Percentiles rank a stretch among this genome's conserved stretches.
These are phyloP conservation scores for Extremus antarcticus DNA, from an alignment of 495 filamentous ascomycete genomes.

Conservation along the genomic window DNA sequence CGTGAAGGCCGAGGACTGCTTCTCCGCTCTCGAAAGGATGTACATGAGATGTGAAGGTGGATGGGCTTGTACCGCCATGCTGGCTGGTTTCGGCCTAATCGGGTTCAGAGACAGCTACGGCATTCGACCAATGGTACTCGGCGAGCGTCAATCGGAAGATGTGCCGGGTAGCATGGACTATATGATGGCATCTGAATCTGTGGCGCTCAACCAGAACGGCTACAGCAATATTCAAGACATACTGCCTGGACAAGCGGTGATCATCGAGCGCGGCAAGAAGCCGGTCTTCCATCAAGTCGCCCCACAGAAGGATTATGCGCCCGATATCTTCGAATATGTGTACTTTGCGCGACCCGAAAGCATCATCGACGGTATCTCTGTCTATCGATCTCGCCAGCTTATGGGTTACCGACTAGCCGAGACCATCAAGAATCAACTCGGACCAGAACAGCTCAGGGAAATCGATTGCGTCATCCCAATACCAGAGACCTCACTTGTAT, in stretches of 20 bases:
- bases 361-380: conserved; percentile 85
- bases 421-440: conserved; percentile 62
- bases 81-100: conserved; percentile 80
- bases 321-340: conserved; percentile 90
- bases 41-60: conserved; percentile 72
- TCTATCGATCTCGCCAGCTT: conserved; percentile 76
- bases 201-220: conserved; percentile 78
- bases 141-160: conserved; percentile 44
- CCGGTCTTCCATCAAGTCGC: conserved; percentile 72
- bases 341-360: conserved; percentile 85
- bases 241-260: conserved; percentile 82
- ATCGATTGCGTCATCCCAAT: conserved; percentile 91
- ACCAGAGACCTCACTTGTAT: conserved; percentile 76
- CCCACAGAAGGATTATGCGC: conserved; percentile 60
- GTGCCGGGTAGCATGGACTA: conserved; percentile 68
- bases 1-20: conserved; percentile 85
- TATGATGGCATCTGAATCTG: conserved; percentile 95
- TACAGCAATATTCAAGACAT: conserved; percentile 77
- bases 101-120: conserved; percentile 85
- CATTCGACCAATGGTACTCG: conserved; percentile 81
- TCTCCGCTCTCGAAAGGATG: conserved; percentile 61
- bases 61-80: conserved; percentile 83
- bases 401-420: conserved; percentile 86
- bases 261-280: conserved; percentile 72
- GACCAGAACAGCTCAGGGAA: conserved; percentile 61